Evolutionary conservation across 2,329 filamentous ascomycete species (phyloP).

Genomic region (Coniochaeta sp.): DNA sequence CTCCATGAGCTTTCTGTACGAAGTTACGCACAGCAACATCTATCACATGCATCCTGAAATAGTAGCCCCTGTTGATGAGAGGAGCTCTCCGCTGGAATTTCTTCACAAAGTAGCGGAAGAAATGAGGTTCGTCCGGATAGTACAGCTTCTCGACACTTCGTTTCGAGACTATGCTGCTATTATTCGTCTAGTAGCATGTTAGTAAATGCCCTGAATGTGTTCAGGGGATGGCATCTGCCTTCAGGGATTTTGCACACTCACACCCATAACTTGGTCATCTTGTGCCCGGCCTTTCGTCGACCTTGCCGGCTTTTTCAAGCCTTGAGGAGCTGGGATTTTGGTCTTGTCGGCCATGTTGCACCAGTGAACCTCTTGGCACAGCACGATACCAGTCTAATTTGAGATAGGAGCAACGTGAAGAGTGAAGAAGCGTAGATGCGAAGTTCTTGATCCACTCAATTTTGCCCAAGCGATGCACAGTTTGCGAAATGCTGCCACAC

Average conservation of each 20-base stretch:
- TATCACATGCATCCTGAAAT: conserved; percentile 72
- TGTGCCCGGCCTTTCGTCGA: neutral
- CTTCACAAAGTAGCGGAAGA: conserved; percentile 79
- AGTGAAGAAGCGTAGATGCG: neutral
- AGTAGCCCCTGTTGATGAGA: conserved; percentile 3
- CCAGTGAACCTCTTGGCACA: neutral
- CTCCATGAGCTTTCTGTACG: conserved; percentile 41
- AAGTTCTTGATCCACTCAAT: neutral
- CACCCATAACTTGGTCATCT: conserved; percentile 3
- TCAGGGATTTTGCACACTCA: neutral
- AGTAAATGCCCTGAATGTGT: neutral
- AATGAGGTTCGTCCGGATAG: conserved; percentile 68
- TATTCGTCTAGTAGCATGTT: conserved; percentile 60
- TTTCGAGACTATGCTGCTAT: conserved; percentile 87
- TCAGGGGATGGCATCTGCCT: neutral
- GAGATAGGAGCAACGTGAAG: neutral
- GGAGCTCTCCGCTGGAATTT: conserved; percentile 3
- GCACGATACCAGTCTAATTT: neutral
- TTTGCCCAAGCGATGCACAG: neutral
- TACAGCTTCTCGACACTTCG: conserved; percentile 88
- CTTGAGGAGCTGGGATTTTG: neutral
- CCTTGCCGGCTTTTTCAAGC: neutral
- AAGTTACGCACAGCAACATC: conserved; percentile 70
- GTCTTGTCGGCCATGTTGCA: neutral
- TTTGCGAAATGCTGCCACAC: neutral